Evolutionary conservation across 2,329 filamentous ascomycete genomes (phyloP), one percentile per base, ranked within the genome.

Genomic region (Graphilbum sp.): DNA sequence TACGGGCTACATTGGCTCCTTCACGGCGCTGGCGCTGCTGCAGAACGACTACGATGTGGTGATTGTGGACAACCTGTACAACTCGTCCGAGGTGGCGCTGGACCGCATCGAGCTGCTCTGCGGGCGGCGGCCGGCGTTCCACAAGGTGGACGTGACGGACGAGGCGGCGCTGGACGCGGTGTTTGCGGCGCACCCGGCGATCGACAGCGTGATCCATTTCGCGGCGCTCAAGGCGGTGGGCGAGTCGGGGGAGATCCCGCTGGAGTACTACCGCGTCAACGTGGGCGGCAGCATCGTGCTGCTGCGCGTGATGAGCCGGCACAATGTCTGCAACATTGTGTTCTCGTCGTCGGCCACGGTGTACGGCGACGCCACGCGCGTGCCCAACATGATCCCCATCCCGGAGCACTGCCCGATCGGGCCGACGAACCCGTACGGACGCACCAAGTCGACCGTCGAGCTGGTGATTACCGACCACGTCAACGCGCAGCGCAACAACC

Each of bases 151-250:
- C 62, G 73, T 98, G 52, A 95, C 85, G 49, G 74, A 95, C 54
- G 80, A 90, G 59, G 69, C 71, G 45, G 80, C 68, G 12, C 70
- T 98, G 41, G 84, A 95, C 57, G 76, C 78, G 52, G 81, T 96
- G 51, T 95, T 98, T 55, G 67, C 73, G 45, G 81, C 80, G 54
- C 80, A 96, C 62, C 85, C 87, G 37, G 79, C 84, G 53, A 95
- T 98, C 54, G 86, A 95, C 70, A 94, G 84, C 56, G 90, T 96
- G 47, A 96, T 98, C 52, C 90, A 98, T 68, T 98, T 98, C 56
- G 92, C 90, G 46, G 90, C 90, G 19, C 72, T 98, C 49, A 98
- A 98, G 80, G 88, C 92, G 34, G 90, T 98, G 43, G 90, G 90
- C 54, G 88, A 98, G 64, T 96, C 88, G 38, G 76, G 72, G 53